Percentiles rank a stretch among this genome's conserved stretches.
Evolutionary conservation across 1,284 basidiomycete species (phyloP).

Genomic region (Naganishia sp.): DNA sequence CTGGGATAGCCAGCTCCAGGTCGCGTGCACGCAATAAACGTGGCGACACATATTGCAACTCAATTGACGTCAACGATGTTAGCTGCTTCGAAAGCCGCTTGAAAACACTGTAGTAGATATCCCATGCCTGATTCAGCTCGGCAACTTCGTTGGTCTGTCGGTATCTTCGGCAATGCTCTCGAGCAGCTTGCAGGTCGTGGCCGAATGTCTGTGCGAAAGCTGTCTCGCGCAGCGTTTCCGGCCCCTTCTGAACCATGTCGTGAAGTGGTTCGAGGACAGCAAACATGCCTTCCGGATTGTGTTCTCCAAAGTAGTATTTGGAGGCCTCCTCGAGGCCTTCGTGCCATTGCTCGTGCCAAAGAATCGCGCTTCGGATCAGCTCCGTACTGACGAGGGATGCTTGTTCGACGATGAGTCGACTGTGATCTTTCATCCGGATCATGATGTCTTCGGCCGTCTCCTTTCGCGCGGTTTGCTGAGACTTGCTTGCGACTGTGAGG

Average conservation of each 20-base stretch:
- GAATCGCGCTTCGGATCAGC: constrained; percentile 93
- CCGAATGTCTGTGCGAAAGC: constrained; percentile 96
- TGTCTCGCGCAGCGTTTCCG: constrained; percentile 90
- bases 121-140: constrained; percentile 99
- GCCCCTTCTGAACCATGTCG: constrained; percentile 80
- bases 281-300: constrained; percentile 99
- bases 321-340: constrained; percentile 98
- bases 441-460: constrained; percentile 86
- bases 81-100: constrained; percentile 95
- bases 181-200: constrained; percentile 89
- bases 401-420: constrained; percentile 85
- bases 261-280: constrained; percentile 90
- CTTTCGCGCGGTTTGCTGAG: constrained; percentile 79
- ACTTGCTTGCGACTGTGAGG: constrained; percentile 97
- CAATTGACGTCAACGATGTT: constrained; percentile 84
- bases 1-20: constrained; percentile 92
- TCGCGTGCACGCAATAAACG: constrained; percentile 84
- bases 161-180: constrained; percentile 86
- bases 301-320: constrained; percentile 94
- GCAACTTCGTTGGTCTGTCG: constrained; percentile 81
- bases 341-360: constrained; percentile 99
- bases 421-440: constrained; percentile 92
- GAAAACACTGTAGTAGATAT: constrained; percentile 97
- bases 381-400: constrained; percentile 90
- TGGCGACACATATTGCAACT: constrained; percentile 97